These are phyloP conservation scores for Ustilago esculenta DNA, from an alignment of 1,284 basidiomycete species.

Conservation along the genomic window DNA sequence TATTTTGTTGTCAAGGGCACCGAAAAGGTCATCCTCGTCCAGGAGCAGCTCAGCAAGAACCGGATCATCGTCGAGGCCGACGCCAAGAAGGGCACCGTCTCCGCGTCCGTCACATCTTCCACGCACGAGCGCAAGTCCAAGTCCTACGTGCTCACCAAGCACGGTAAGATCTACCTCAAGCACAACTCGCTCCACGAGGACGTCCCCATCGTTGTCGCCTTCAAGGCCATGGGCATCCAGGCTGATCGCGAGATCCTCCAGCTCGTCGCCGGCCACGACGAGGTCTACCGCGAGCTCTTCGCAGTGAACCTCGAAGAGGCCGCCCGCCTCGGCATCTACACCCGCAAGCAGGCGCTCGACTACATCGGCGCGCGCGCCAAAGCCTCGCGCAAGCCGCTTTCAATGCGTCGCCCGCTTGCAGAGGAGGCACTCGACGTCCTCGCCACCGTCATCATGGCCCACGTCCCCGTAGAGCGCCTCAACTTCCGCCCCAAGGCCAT, in stretches of 20 bases:
- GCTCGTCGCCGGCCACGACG: slow-evolving; percentile 90
- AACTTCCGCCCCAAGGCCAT: slow-evolving; percentile 96
- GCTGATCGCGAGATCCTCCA: slow-evolving; percentile 98
- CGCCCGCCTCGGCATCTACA: slow-evolving; percentile 76
- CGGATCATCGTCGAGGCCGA: slow-evolving; percentile 91
- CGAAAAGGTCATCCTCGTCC: slow-evolving; percentile 98
- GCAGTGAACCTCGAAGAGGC: slow-evolving; percentile 94
- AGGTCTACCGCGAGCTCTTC: slow-evolving; percentile 87
- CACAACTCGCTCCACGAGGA: slow-evolving; percentile 97
- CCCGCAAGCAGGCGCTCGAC: slow-evolving; percentile 91
- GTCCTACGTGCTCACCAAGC: slow-evolving; percentile 94
- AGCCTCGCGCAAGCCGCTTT: slow-evolving; percentile 77
- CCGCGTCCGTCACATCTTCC: slow-evolving; percentile 91
- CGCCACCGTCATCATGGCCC: slow-evolving; percentile 95
- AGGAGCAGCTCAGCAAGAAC: slow-evolving; percentile 99
- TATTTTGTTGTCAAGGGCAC: slow-evolving; percentile 99
- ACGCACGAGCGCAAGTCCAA: slow-evolving; percentile 99
- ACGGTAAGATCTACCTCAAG: slow-evolving; percentile 91
- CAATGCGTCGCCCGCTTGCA: slow-evolving; percentile 81
- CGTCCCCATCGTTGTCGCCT: slow-evolving; percentile 93
- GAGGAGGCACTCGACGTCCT: slow-evolving; percentile 97
- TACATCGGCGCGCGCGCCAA: slow-evolving; percentile 94
- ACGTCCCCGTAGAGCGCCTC: slow-evolving; percentile 89
- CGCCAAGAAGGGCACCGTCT: slow-evolving; percentile 86
- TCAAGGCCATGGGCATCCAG: slow-evolving; percentile 88